phyloP scores from a whole-genome alignment of 257 asterid species.

The Solanum sejunctum region DNA sequence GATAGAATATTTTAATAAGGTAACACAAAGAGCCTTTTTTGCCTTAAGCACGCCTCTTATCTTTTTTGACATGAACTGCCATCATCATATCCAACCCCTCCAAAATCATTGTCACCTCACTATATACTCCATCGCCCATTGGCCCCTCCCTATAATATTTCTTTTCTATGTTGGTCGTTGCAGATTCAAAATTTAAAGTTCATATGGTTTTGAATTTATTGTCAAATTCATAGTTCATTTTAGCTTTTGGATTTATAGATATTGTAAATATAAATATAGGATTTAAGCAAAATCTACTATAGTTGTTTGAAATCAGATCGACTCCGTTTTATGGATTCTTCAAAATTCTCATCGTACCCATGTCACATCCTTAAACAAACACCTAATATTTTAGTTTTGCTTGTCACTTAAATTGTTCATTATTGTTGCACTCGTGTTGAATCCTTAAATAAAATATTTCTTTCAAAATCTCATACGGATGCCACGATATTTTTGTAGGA shows the following conservation, averaged over 20 bases:
- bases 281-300: neutral
- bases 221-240: too few relatives aligned
- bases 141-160: neutral
- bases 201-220: too few relatives aligned
- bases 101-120: slow-evolving; percentile 23
- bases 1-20: neutral
- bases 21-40: neutral
- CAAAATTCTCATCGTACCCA: too few relatives aligned
- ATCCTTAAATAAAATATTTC: too few relatives aligned
- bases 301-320: neutral
- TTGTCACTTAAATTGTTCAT: neutral
- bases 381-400: neutral
- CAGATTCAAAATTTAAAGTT: neutral
- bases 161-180: neutral
- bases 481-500: too few relatives aligned
- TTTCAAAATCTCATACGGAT: too few relatives aligned
- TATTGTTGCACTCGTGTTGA: neutral
- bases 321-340: too few relatives aligned
- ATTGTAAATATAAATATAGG: neutral
- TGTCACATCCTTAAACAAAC: too few relatives aligned
- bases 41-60: slow-evolving; percentile 46
- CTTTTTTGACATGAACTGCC: slow-evolving; percentile 32
- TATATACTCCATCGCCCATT: neutral
- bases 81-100: slow-evolving; percentile 39
- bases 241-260: too few relatives aligned